Base-by-base conservation (phyloP, 2,329 filamentous ascomycete genomes). In the Davidsoniella neocaledoniae region DNA sequence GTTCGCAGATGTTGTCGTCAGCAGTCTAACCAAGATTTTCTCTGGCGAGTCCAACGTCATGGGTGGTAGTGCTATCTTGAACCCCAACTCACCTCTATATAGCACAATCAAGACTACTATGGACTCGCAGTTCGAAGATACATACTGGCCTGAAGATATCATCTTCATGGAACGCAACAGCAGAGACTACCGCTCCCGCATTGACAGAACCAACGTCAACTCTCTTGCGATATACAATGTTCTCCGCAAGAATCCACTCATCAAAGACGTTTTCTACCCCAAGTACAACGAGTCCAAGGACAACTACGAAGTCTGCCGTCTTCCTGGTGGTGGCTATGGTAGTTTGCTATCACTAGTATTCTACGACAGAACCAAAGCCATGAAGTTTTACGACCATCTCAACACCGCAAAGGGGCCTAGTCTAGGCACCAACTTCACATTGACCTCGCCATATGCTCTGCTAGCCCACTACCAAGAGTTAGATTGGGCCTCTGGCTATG, bases 41-140 rank as follows among this genome's bases (percentile, higher is more conserved):
- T 94, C 86, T 50, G 91, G 91, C 46, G 91, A 95, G 64, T 91
- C 86, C 63, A 96, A 98, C 63, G 91, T 98, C 56, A 96, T 96
- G 90, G 91, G 88, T 52, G 91, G 91, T 50, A 83, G 81, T 55
- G 66, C 72, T 43, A 75, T 81, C 49, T 61, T 81, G 43, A 81
- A 81, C 58, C 76, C 76, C 0, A 74, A 79, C 51, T 70, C 79
- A n/a, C 76, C 67, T 43, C 83, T 81, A 65, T 94, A 94, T 62
- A 50, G 62, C 2, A 57, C 66, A 0, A 64, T 98, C n/a, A 90
- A 86, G 61, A 61, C 68, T 4, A 70, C 72, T n/a, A 76, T 85
- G 61, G 65, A 66, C 4, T 62, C 64, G 7, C 76, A 83, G 41
- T 91, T 83, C 61, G 85, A 94, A 64, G 86, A 95, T 63, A 87